Percentiles rank a stretch among this genome's conserved stretches.
Conservation (phyloP, 495 filamentous ascomycete genomes). For the Hypoxylon rickii region DNA sequence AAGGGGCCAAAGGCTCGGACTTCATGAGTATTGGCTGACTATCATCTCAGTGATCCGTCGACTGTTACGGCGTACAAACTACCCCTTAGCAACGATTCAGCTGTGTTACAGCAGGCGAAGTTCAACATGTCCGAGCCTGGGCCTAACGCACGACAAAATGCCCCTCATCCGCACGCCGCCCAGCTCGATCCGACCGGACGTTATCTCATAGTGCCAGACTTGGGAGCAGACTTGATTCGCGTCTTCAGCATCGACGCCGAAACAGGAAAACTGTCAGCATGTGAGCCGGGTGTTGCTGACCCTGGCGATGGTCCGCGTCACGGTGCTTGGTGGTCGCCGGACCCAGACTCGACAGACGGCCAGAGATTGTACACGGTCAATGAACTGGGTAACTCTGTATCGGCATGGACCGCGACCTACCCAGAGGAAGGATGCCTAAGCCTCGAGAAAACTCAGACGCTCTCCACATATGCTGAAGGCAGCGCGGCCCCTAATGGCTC, state of each 20-base stretch:
- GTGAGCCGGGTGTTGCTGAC: constrained; percentile 40
- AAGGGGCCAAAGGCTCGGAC: constrained; percentile 18
- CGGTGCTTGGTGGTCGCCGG: constrained; percentile 46
- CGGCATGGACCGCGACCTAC: constrained; percentile 48
- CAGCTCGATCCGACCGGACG: constrained; percentile 69
- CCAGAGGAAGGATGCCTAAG: constrained; percentile 41
- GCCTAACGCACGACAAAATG: constrained; percentile 64
- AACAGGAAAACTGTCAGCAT: constrained; percentile 45
- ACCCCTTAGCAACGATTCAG: constrained; percentile 33
- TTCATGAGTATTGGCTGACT: constrained; percentile 7
- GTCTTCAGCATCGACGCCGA: constrained; percentile 59
- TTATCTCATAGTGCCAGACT: constrained; percentile 70
- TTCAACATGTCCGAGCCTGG: constrained; percentile 60
- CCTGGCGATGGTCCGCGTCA: constrained; percentile 53
- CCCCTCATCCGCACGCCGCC: constrained; percentile 70
- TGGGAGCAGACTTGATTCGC: constrained; percentile 71
- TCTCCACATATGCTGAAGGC: constrained; percentile 44
- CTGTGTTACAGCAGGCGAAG: constrained; percentile 50
- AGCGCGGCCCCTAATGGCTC: constrained; percentile 41
- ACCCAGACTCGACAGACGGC: constrained; percentile 33
- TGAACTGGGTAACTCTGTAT: constrained; percentile 54
- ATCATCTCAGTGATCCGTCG: constrained; percentile 44
- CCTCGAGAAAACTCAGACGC: constrained; percentile 42
- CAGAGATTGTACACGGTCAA: constrained; percentile 50
- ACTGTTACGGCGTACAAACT: constrained; percentile 48